Percentiles rank a stretch among this genome's conserved stretches.
Conservation (phyloP, 306 rosid species). For the Astragalus glycyphyllos region DNA sequence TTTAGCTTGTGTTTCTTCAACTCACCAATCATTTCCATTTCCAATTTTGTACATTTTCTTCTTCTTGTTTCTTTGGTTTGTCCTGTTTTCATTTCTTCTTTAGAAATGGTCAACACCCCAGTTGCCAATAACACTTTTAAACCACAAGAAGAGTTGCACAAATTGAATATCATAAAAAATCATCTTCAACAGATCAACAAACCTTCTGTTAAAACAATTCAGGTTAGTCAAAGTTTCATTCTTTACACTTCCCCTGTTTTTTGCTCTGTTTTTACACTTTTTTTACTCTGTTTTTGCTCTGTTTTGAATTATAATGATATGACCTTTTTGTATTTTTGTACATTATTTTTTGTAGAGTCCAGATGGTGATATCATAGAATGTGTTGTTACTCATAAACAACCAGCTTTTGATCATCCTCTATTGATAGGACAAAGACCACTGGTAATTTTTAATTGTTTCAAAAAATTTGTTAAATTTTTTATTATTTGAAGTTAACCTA, state of each 20-base stretch:
- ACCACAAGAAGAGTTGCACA: conserved; percentile 63
- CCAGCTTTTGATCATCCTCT: conserved; percentile 97
- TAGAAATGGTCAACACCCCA: conserved; percentile 37
- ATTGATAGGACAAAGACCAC: conserved; percentile 70
- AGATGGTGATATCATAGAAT: conserved; percentile 92
- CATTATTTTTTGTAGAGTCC: conserved; percentile 59
- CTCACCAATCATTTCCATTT: conserved; percentile 55
- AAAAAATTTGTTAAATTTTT: background rate
- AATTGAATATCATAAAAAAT: conserved; percentile 56
- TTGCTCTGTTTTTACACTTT: conserved; percentile 39
- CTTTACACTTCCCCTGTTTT: conserved; percentile 42
- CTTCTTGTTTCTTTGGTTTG: conserved; percentile 64
- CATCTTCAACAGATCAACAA: conserved; percentile 80
- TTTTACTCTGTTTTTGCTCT: background rate
- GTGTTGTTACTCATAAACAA: conserved; percentile 78
- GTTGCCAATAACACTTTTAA: conserved; percentile 61
- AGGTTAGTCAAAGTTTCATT: conserved; percentile 48
- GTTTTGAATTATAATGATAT: background rate
- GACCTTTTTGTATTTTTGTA: background rate
- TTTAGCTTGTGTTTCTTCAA: conserved; percentile 58
- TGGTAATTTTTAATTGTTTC: conserved; percentile 53
- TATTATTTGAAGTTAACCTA: background rate
- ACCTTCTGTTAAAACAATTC: conserved; percentile 80
- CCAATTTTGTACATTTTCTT: conserved; percentile 62
- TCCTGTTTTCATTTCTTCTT: conserved; percentile 58